These are phyloP conservation scores for Lumnitzera racemosa DNA, from an alignment of 345 rosid species.

Conservation along the genomic window DNA sequence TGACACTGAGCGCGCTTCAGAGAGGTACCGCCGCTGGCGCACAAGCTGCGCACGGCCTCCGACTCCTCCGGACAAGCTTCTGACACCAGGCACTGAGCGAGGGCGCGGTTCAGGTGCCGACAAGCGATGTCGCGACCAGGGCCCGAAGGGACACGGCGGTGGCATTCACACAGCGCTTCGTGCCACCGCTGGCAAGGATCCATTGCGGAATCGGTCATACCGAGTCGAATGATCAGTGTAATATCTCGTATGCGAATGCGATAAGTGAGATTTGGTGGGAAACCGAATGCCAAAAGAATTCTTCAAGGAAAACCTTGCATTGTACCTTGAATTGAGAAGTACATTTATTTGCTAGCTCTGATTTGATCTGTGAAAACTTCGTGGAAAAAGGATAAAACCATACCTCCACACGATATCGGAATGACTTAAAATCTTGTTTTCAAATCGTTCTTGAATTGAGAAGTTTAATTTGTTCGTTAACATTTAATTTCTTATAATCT, in stretches of 20 bases:
- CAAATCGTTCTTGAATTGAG: no score
- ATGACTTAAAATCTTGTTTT: no score
- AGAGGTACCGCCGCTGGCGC: conserved; percentile 78
- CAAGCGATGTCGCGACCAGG: conserved; percentile 42
- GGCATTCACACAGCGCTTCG: conserved; percentile 56
- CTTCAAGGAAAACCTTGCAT: no score
- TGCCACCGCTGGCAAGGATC: conserved; percentile 52
- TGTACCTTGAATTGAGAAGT: no score
- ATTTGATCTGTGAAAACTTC: no score
- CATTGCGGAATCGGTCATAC: neutral
- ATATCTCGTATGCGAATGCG: no score
- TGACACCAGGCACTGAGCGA: conserved; percentile 70
- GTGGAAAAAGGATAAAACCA: no score
- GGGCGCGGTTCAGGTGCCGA: conserved; percentile 63
- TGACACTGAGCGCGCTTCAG: conserved; percentile 79
- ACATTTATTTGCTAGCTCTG: no score
- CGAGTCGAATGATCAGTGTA: neutral
- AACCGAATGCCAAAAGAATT: no score
- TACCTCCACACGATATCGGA: no score
- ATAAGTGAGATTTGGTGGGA: neutral
- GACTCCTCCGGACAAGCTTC: conserved; percentile 62
- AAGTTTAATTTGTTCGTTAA: no score
- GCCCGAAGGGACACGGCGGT: conserved; percentile 52
- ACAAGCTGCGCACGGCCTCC: conserved; percentile 69
- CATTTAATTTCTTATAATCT: no score